A percentile compares a stretch with the other conserved stretches of the same genome.
These are phyloP conservation scores for Papilionanthe hybrid DNA, from an alignment of 116 monocot genomes.

Conservation along the genomic window DNA sequence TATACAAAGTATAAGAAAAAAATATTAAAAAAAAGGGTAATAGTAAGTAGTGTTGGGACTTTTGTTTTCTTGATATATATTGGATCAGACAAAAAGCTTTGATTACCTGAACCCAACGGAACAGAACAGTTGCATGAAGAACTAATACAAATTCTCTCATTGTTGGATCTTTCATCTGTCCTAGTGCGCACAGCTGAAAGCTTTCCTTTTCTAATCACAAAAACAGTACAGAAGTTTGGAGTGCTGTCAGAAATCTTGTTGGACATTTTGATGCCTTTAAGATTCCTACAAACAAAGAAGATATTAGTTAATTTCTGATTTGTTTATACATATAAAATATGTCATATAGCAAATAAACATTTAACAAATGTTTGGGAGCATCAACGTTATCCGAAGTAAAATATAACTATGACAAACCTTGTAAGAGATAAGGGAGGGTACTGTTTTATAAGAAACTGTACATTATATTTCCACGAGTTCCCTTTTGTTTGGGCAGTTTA, in stretches of 20 bases:
- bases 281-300: conserved; percentile 27
- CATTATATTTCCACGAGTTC: too few species aligned
- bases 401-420: not conserved
- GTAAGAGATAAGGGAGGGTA: not conserved
- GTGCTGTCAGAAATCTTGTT: conserved; percentile 36
- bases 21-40: too few species aligned
- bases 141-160: conserved; percentile 20
- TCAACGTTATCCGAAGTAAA: not conserved
- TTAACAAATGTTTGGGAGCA: too few species aligned
- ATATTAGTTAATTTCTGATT: not conserved
- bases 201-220: conserved; percentile 49
- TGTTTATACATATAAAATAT: not conserved
- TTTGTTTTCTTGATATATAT: too few species aligned
- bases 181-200: conserved; percentile 34
- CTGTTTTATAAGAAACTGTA: too few species aligned
- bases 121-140: conserved; percentile 28
- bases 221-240: conserved; percentile 58
- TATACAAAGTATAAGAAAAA: too few species aligned
- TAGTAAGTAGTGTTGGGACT: too few species aligned
- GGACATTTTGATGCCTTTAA: conserved; percentile 33
- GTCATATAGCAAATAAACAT: not conserved
- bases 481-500: too few species aligned
- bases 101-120: conserved; percentile 39
- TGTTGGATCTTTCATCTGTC: conserved; percentile 13
- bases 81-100: not conserved